phyloP scores from a whole-genome alignment of 2,329 filamentous ascomycete genomes.

The Albifimbria verrucaria region DNA sequence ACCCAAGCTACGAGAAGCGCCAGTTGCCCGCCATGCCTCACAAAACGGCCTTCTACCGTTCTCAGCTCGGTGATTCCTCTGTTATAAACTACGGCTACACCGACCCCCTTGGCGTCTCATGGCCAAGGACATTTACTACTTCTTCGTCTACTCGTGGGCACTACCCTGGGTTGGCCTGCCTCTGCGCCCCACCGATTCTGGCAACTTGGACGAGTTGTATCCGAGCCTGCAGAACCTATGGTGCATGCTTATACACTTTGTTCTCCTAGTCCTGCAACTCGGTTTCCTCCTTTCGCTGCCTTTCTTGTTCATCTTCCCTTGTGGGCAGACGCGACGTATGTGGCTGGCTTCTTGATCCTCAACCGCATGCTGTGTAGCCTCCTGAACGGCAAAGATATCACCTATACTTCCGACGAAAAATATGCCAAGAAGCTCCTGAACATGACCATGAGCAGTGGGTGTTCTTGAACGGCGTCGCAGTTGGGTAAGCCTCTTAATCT shows the following conservation, averaged over 20 bases:
- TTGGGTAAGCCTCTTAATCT: slow-evolving; percentile 42
- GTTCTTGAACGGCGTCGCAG: slow-evolving; percentile 72
- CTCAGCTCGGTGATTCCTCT: slow-evolving; percentile 54
- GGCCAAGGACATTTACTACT: slow-evolving; percentile 51
- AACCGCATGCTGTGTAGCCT: slow-evolving; percentile 49
- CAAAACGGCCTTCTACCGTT: slow-evolving; percentile 53
- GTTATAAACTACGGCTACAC: slow-evolving; percentile 62
- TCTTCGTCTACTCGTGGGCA: slow-evolving; percentile 52
- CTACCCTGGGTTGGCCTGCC: slow-evolving; percentile 62
- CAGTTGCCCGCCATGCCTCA: not conserved
- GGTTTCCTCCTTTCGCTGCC: slow-evolving; percentile 58
- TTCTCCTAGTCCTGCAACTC: slow-evolving; percentile 59
- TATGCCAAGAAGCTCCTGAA: slow-evolving; percentile 46
- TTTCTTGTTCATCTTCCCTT: slow-evolving; percentile 43
- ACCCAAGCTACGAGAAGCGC: too few species aligned
- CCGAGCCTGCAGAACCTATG: slow-evolving; percentile 54
- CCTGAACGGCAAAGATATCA: slow-evolving; percentile 47
- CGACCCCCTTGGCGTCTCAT: slow-evolving; percentile 50
- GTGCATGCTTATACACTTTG: slow-evolving; percentile 53
- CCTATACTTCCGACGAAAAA: slow-evolving; percentile 50
- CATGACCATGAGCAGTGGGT: slow-evolving; percentile 70
- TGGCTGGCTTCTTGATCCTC: slow-evolving; percentile 42
- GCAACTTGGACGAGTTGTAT: slow-evolving; percentile 61
- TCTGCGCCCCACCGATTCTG: slow-evolving; percentile 47
- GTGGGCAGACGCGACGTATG: slow-evolving; percentile 39